Conservation (phyloP, 495 filamentous ascomycete species). For the Hyaloscypha hepaticicola region DNA sequence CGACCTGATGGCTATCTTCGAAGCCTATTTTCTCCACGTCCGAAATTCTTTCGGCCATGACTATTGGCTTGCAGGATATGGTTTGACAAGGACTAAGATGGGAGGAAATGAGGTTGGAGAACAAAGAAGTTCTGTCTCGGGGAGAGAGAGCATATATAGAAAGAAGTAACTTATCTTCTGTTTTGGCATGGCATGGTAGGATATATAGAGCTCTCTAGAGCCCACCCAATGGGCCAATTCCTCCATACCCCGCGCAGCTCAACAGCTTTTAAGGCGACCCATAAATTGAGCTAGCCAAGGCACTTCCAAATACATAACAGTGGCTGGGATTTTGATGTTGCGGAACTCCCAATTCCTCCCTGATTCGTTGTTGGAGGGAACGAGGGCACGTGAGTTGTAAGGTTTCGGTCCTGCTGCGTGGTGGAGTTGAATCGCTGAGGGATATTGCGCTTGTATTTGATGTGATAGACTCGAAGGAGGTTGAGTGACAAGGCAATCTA, state of each 20-base stretch:
- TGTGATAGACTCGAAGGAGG: no score
- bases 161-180: background rate
- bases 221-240: background rate
- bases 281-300: background rate
- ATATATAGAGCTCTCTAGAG: background rate
- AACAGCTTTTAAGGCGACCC: background rate
- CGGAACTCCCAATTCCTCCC: background rate
- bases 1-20: background rate
- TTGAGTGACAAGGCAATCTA: no score
- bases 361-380: background rate
- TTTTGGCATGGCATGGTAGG: background rate
- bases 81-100: background rate
- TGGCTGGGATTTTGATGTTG: background rate
- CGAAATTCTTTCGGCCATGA: constrained; percentile 7
- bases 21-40: constrained; percentile 9
- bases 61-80: background rate
- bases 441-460: background rate
- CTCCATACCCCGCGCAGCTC: background rate
- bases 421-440: background rate
- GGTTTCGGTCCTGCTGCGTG: background rate
- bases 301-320: background rate
- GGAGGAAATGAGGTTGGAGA: background rate
- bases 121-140: background rate
- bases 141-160: background rate
- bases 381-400: background rate